Evolutionary conservation across 83 land plant species (phyloP), one percentile per base, ranked within the genome.

Genomic region (Diphasiastrum complanatum): DNA sequence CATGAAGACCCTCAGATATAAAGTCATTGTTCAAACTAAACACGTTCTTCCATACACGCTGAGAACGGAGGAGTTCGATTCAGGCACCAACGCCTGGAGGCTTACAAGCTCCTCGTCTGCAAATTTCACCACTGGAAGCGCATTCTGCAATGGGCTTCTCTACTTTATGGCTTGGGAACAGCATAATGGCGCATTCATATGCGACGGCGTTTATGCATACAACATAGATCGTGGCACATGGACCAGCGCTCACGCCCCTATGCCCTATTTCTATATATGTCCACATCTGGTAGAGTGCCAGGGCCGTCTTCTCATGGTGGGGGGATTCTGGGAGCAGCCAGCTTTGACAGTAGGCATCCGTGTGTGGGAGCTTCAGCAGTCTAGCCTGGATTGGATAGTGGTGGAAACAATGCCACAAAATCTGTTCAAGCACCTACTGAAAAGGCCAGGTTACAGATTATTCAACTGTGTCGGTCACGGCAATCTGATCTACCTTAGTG

Each of bases 271-370:
- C n/a, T 54, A 54, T 28, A 54, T 54, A 18, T 54, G 58, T n/a
- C 58, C 58, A 4, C 58, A 54, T 28, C 58, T 54, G 58, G 58
- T 54, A 28, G 58, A 54, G n/a, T 54, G 58, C 29, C 10, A 25
- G 3, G 58, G 58, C 25, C 58, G 29, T 54, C 33, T 54, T 28
- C 58, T 54, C 16, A 54, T 54, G 58, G 29, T 54, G 4, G 58
- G 58, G 16, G 58, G 58, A 28, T 54, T 54, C n/a, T 54, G 58
- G 58, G 58, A 54, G 58, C 58, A 54, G 58, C 58, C 58, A 14
- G 58, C 58, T 14, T 25, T 54, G n/a, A 54, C 58, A 5, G 58
- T 54, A 4, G 58, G 58, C 10, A 54, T 54, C 33, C 29, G 58
- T 5, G 33, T 54, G 33, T 54, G 58, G 58, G 58, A 54, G 33